phyloP scores from a whole-genome alignment of 495 filamentous ascomycete species.

The Penicillium crystallinum region DNA sequence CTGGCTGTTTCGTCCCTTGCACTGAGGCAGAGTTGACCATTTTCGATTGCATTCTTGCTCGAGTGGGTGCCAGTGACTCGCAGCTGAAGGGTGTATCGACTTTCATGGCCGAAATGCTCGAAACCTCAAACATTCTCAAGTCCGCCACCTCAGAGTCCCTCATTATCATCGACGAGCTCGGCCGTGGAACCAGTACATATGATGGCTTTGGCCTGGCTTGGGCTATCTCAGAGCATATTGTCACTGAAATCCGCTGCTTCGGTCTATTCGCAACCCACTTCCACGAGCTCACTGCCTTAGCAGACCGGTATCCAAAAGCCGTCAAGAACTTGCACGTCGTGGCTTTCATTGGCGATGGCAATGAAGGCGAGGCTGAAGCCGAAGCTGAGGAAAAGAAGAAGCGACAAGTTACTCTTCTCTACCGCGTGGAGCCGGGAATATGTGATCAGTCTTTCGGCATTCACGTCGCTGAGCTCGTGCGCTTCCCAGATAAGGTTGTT shows the following conservation, averaged over 20 bases:
- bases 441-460: constrained; percentile 98
- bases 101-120: constrained; percentile 99
- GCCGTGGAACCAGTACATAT: constrained; percentile 95
- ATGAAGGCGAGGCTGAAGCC: constrained; percentile 17
- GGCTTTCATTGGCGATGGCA: constrained; percentile 74
- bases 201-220: constrained; percentile 97
- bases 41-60: constrained; percentile 96
- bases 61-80: constrained; percentile 90
- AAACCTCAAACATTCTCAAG: constrained; percentile 98
- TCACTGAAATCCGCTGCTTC: constrained; percentile 89
- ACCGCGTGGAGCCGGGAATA: constrained; percentile 91
- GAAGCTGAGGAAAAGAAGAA: constrained; percentile 48
- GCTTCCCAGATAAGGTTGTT: constrained; percentile 97
- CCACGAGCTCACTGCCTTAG: constrained; percentile 90
- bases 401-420: constrained; percentile 89
- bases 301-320: constrained; percentile 69
- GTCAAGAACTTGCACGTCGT: constrained; percentile 95
- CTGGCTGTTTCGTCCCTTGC: constrained; percentile 95
- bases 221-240: constrained; percentile 97
- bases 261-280: constrained; percentile 97
- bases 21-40: constrained; percentile 86
- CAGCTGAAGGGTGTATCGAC: constrained; percentile 98
- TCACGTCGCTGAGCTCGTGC: constrained; percentile 94
- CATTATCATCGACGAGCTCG: constrained; percentile 99
- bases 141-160: constrained; percentile 88